A percentile compares a stretch with the other conserved stretches of the same genome.
These are phyloP conservation scores for Rhodotorula diobovata DNA, from an alignment of 768 basidiomycete species.

Conservation along the genomic window DNA sequence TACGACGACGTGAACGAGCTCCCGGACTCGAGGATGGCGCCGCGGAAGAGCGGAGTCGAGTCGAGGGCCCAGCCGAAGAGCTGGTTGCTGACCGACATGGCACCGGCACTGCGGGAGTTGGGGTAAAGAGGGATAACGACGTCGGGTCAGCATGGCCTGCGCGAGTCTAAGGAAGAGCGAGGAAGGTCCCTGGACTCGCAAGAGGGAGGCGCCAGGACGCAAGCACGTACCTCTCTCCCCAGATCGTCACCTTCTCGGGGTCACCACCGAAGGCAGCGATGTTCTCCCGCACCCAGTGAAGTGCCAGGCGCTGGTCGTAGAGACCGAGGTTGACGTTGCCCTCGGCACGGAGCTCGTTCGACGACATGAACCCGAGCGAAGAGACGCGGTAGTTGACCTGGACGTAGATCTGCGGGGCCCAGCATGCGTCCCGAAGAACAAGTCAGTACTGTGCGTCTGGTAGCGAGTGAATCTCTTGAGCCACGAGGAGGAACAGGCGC, in stretches of 20 bases:
- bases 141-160: too few relatives aligned
- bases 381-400: slow-evolving; percentile 36
- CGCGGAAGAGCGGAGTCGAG: slow-evolving; percentile 29
- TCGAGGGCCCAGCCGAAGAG: slow-evolving; percentile 26
- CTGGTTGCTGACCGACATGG: slow-evolving; percentile 9
- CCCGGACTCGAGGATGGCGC: slow-evolving; percentile 34
- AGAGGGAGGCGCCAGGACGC: too few relatives aligned
- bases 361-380: slow-evolving; percentile 33
- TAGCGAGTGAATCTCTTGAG: background rate
- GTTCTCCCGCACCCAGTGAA: slow-evolving; percentile 63
- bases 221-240: slow-evolving; percentile 23
- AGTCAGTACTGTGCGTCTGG: too few relatives aligned
- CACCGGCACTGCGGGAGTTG: slow-evolving; percentile 19
- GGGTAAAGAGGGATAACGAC: too few relatives aligned
- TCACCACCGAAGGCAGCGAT: slow-evolving; percentile 64
- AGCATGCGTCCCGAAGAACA: too few relatives aligned
- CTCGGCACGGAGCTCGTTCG: slow-evolving; percentile 4
- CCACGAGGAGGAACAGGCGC: too few relatives aligned
- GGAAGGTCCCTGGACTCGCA: background rate
- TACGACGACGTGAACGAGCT: background rate
- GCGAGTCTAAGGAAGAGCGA: too few relatives aligned
- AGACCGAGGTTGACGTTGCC: slow-evolving; percentile 28
- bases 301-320: slow-evolving; percentile 50
- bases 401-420: slow-evolving; percentile 23
- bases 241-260: slow-evolving; percentile 53